Evolutionary conservation across 2,329 filamentous ascomycete genomes (phyloP).

Genomic region (Talaromyces sp.): DNA sequence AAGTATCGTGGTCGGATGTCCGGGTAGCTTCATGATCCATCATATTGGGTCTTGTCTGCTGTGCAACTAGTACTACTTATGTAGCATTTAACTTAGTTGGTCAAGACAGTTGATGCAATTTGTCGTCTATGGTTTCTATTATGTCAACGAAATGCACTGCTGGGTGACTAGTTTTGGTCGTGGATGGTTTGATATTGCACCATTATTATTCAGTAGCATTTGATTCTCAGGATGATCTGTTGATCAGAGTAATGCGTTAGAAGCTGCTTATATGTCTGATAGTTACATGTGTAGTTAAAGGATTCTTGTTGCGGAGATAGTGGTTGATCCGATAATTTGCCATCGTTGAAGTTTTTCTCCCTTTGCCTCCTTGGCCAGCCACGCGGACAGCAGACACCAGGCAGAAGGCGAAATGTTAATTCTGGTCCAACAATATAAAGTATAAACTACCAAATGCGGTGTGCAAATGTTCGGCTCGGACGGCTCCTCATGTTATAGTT

Average conservation of each 20-base stretch:
- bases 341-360: neutral
- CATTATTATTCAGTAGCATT: neutral
- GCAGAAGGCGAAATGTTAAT: neutral
- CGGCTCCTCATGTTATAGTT: neutral
- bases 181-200: neutral
- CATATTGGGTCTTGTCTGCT: too few relatives aligned
- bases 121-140: constrained; percentile 13
- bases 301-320: too few relatives aligned
- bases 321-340: neutral
- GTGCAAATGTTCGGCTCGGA: neutral
- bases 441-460: neutral
- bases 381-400: neutral
- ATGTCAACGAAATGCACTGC: constrained; percentile 12
- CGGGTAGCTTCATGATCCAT: too few relatives aligned
- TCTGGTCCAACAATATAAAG: too few relatives aligned
- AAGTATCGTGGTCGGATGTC: too few relatives aligned
- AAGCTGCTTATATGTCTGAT: too few relatives aligned
- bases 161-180: too few relatives aligned
- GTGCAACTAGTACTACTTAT: neutral
- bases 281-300: too few relatives aligned
- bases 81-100: neutral
- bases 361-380: neutral
- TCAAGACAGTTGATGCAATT: constrained; percentile 5
- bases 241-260: too few relatives aligned
- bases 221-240: too few relatives aligned